Evolutionary conservation across 2,329 filamentous ascomycete genomes (phyloP), one percentile per base, ranked within the genome.

Genomic region (Reticulascus tulasneorum): DNA sequence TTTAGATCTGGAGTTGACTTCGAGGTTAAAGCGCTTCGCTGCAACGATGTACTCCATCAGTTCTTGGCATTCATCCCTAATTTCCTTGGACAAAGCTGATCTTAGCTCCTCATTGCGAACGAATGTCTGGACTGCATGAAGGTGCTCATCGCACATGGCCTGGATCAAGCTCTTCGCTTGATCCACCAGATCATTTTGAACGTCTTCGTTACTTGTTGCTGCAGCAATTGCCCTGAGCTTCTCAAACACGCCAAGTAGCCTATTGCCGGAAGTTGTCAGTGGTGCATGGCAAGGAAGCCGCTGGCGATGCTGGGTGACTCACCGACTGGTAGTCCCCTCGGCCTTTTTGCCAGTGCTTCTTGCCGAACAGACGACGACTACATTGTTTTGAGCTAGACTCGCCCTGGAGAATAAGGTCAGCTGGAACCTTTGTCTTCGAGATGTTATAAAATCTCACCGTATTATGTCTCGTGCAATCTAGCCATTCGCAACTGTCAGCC

Each of bases 341-440:
- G 82, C 79, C 68, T 98, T 98, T 59, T 91, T 94, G 45, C 88
- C 90, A 42, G 86, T 93, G 65, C 89, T 96, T 58, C 93, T 76
- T 26, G 93, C 93, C 43, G 93, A 98, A 66, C 93, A 98, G 39
- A 98, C 91, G 38, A 98, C 84, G 38, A 89, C 90, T 47, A 96
- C 81, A 60, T 82, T 82, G 56, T 88, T 82, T 38, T 78, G 68
- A 36, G 69, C 68, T 37, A 94, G 64, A 56, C 71, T 75, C 15
- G 73, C 67, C 49, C 79, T 84, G 46, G 29, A 43, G 7, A 37
- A 37, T 17, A 12, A 19, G 18, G 40, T 50, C 29, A 47, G 41
- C 50, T 28, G 49, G 44, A 35, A 11, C 13, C 15, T 15, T 27
- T 12, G 17, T 23, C 38, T 12, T 23, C 10, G n/a, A 21, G 6